A percentile compares a stretch with the other conserved stretches of the same genome.
phyloP scores from a whole-genome alignment of 2,329 filamentous ascomycete species.

The Trichoderma semiorbis region DNA sequence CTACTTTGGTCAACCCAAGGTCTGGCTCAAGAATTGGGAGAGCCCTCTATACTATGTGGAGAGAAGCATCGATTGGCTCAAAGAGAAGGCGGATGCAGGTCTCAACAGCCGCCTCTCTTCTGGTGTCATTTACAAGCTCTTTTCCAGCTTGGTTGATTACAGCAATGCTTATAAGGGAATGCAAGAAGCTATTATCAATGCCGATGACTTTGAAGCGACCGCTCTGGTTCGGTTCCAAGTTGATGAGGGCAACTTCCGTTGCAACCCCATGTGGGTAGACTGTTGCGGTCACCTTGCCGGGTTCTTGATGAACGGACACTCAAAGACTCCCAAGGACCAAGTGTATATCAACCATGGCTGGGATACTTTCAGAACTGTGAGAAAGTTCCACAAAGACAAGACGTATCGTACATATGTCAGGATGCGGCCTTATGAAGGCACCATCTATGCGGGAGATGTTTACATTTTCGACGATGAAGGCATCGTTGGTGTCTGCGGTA shows the following conservation, averaged over 20 bases:
- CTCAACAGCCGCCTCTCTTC: slow-evolving; percentile 5
- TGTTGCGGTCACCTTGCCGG: slow-evolving; percentile 31
- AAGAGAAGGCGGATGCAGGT: slow-evolving; percentile 7
- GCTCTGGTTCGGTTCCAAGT: slow-evolving; percentile 12
- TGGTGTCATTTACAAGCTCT: slow-evolving; percentile 20
- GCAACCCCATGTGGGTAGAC: slow-evolving; percentile 19
- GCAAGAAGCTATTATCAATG: slow-evolving; percentile 16
- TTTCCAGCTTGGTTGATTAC: slow-evolving; percentile 15
- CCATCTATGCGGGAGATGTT: slow-evolving; percentile 47
- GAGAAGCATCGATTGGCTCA: slow-evolving; percentile 15
- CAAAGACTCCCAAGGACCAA: slow-evolving; percentile 40
- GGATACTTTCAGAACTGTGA: slow-evolving; percentile 24
- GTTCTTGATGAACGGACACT: slow-evolving; percentile 52
- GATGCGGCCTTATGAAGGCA: slow-evolving; percentile 51
- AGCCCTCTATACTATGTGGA: slow-evolving; percentile 9
- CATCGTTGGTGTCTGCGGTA: slow-evolving; percentile 46
- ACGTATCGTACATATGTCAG: slow-evolving; percentile 53
- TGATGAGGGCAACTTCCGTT: slow-evolving; percentile 15
- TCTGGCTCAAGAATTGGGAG: slow-evolving; percentile 10
- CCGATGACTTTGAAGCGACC: slow-evolving; percentile 10
- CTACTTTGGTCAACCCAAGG: slow-evolving; percentile 14
- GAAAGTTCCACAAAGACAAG: slow-evolving; percentile 2
- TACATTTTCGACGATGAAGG: slow-evolving; percentile 53
- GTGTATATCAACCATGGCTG: slow-evolving; percentile 58
- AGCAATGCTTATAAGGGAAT: slow-evolving; percentile 17